These are phyloP conservation scores for Gyrodon lividus DNA, from an alignment of 768 basidiomycete species.

Conservation along the genomic window DNA sequence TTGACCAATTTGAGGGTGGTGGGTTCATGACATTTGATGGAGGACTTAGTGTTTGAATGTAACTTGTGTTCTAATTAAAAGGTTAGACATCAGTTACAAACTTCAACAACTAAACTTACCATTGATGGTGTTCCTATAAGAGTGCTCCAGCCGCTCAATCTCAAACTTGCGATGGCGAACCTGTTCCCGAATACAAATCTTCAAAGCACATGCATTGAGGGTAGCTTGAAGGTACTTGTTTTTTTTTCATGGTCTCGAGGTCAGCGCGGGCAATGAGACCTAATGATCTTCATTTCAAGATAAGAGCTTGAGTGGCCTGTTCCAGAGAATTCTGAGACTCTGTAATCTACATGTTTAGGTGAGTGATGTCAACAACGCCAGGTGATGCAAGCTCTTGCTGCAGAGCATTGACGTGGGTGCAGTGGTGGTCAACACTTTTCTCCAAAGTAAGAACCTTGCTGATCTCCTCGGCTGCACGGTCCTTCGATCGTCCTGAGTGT, in stretches of 20 bases:
- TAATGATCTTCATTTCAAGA: not conserved
- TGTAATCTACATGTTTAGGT: not conserved
- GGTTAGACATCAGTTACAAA: no score
- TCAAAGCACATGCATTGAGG: slow-evolving; percentile 23
- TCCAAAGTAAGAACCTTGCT: no score
- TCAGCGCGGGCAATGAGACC: slow-evolving; percentile 1
- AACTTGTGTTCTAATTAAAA: no score
- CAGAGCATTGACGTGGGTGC: not conserved
- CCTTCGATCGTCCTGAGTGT: not conserved
- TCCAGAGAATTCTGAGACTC: not conserved
- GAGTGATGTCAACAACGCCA: not conserved
- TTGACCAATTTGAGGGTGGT: no score
- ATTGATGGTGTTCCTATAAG: no score
- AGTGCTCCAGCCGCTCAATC: slow-evolving; percentile 13
- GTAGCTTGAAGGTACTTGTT: slow-evolving; percentile 8
- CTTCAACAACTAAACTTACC: no score
- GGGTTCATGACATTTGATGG: no score
- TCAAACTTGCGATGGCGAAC: slow-evolving; percentile 23
- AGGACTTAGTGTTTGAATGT: no score
- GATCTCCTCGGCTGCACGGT: not conserved
- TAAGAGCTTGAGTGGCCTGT: not conserved
- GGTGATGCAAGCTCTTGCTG: not conserved
- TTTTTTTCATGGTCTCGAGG: no score
- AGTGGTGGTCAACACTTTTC: not conserved
- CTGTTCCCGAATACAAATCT: slow-evolving; percentile 14